Percentiles rank a stretch among this genome's conserved stretches.
These are phyloP conservation scores for Rutstroemia sp. DNA, from an alignment of 2,329 filamentous ascomycete species.

Conservation along the genomic window DNA sequence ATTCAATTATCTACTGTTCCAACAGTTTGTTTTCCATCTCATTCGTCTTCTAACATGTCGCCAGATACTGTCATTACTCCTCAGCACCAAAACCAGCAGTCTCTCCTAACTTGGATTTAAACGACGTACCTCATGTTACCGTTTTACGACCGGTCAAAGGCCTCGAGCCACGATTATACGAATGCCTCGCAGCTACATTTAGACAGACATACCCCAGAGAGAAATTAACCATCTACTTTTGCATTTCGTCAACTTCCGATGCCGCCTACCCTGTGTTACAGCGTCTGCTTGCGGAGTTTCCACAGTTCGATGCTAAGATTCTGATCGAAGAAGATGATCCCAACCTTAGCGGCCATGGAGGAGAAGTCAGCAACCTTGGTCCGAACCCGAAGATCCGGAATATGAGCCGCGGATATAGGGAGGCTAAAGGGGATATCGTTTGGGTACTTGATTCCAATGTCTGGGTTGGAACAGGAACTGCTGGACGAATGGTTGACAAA, in stretches of 20 bases:
- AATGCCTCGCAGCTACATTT: constrained; percentile 84
- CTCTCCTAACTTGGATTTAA: constrained; percentile 41
- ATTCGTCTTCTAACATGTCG: constrained; percentile 1
- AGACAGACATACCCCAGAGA: constrained; percentile 70
- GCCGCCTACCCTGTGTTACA: constrained; percentile 69
- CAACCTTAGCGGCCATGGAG: constrained; percentile 47
- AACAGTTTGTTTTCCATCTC: background rate
- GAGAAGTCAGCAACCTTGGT: constrained; percentile 55
- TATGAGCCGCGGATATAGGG: constrained; percentile 85
- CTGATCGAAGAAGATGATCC: constrained; percentile 79
- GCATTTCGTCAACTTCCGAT: constrained; percentile 67
- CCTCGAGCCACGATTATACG: constrained; percentile 81
- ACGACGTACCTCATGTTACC: constrained; percentile 72
- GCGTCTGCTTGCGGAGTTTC: constrained; percentile 66
- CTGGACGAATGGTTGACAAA: constrained; percentile 83
- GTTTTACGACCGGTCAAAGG: constrained; percentile 92
- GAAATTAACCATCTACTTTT: constrained; percentile 75
- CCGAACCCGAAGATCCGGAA: constrained; percentile 99
- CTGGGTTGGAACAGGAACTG: constrained; percentile 74
- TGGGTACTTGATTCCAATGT: constrained; percentile 98
- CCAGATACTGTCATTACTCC: constrained; percentile 48
- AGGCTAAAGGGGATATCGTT: constrained; percentile 78
- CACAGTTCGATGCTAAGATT: constrained; percentile 61
- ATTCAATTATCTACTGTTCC: background rate
- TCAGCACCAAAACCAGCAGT: constrained; percentile 40